These are phyloP conservation scores for Pelargonium exstipulatum DNA, from an alignment of 441 rosid species.

Conservation along the genomic window DNA sequence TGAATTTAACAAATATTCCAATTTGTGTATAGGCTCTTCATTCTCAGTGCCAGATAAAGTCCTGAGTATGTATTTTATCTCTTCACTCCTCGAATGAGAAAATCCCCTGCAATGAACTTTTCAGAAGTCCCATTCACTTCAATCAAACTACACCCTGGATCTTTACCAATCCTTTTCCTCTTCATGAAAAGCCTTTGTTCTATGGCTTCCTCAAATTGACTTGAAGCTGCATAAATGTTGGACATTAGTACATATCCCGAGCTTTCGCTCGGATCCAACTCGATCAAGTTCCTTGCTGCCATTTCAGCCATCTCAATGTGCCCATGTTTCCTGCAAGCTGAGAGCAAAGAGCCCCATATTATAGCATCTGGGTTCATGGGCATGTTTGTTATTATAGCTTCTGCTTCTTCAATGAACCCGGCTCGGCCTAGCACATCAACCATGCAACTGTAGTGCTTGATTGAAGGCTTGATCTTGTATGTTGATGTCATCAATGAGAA, in stretches of 20 bases:
- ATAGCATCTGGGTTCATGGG: constrained; percentile 37
- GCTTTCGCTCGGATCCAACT: constrained; percentile 42
- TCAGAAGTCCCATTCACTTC: constrained; percentile 42
- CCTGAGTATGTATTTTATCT: constrained; percentile 25
- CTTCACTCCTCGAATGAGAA: constrained; percentile 38
- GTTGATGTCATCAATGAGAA: constrained; percentile 38
- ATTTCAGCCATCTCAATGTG: constrained; percentile 40
- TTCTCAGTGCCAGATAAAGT: not conserved
- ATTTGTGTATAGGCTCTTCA: not conserved
- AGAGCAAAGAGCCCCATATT: constrained; percentile 50
- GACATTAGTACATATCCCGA: constrained; percentile 57
- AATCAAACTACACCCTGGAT: constrained; percentile 58
- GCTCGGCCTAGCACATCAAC: constrained; percentile 48
- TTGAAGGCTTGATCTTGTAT: constrained; percentile 45
- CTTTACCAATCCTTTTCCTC: constrained; percentile 41
- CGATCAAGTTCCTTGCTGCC: constrained; percentile 35
- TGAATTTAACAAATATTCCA: not conserved
- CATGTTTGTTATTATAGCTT: constrained; percentile 39
- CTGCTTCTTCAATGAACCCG: constrained; percentile 50
- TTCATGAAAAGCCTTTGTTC: constrained; percentile 46
- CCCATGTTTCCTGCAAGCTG: constrained; percentile 43
- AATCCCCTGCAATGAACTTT: constrained; percentile 42
- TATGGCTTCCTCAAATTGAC: constrained; percentile 37
- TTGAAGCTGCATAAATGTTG: constrained; percentile 43
- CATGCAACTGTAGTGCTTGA: constrained; percentile 59